Evolutionary conservation across 495 filamentous ascomycete species (phyloP).

Genomic region (Penicillium simplicissimum): DNA sequence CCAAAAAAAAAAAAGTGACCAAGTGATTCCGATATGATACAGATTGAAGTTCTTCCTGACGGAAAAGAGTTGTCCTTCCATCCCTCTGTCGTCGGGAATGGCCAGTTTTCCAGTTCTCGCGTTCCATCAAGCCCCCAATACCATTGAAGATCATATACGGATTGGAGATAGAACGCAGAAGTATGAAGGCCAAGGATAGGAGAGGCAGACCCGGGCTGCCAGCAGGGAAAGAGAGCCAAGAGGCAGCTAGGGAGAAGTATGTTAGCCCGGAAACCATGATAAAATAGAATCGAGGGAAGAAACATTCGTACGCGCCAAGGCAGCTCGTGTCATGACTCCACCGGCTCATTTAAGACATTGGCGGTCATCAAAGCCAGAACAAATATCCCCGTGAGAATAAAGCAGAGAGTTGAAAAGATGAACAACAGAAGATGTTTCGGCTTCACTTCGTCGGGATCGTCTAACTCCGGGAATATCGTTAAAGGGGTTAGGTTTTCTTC

Average conservation of each 20-base stretch:
- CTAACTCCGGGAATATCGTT: background rate
- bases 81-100: background rate
- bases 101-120: background rate
- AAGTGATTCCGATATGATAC: background rate
- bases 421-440: background rate
- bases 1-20: background rate
- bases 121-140: background rate
- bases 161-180: background rate
- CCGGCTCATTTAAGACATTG: background rate
- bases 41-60: background rate
- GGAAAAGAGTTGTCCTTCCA: background rate
- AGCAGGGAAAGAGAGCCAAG: background rate
- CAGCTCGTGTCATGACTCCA: background rate
- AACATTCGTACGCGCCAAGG: background rate
- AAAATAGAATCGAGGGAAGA: background rate
- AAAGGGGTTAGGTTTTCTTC: background rate
- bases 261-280: background rate
- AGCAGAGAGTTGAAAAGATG: background rate
- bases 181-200: background rate
- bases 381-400: conserved; percentile 1
- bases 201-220: no score
- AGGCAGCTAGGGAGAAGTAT: background rate
- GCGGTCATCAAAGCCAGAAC: background rate
- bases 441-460: background rate
- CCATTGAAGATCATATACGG: background rate